These are phyloP conservation scores for Aspergillus ibericus DNA, from an alignment of 2,329 filamentous ascomycete genomes.

Conservation along the genomic window DNA sequence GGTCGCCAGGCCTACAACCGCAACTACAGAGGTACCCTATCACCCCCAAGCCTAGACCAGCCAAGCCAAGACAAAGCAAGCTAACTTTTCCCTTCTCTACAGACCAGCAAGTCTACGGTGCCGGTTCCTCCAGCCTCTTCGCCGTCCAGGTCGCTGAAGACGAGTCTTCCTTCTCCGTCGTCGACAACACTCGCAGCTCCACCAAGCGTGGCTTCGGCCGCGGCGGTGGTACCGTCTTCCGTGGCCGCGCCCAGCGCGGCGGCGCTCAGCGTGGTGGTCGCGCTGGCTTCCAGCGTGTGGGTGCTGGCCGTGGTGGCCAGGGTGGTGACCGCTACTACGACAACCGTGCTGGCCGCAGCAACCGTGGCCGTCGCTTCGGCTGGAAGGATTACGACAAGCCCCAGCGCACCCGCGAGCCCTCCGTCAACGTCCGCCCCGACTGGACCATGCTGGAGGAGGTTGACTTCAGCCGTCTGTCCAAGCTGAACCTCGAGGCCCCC, in stretches of 20 bases:
- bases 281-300: constrained; percentile 71
- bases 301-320: constrained; percentile 67
- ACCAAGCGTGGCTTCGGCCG: constrained; percentile 80
- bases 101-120: constrained; percentile 97
- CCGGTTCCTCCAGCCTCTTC: constrained; percentile 82
- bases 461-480: constrained; percentile 90
- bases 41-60: constrained; percentile 1
- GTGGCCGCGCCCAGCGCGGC: constrained; percentile 74
- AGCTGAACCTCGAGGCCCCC: constrained; percentile 92
- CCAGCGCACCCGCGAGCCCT: constrained; percentile 90
- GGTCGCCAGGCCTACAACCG: constrained; percentile 87
- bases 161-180: constrained; percentile 95
- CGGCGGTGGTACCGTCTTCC: constrained; percentile 86
- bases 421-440: constrained; percentile 92
- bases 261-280: constrained; percentile 72
- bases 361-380: constrained; percentile 81
- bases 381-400: constrained; percentile 99
- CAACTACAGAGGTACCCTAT: constrained; percentile 75
- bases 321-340: constrained; percentile 68
- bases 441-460: constrained; percentile 98
- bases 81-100: constrained; percentile 3
- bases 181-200: constrained; percentile 89
- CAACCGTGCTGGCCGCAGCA: constrained; percentile 67
- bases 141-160: constrained; percentile 90
- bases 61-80: background rate